Base-by-base conservation (phyloP, 2,329 filamentous ascomycete genomes). In the Penicillium thymicola region DNA sequence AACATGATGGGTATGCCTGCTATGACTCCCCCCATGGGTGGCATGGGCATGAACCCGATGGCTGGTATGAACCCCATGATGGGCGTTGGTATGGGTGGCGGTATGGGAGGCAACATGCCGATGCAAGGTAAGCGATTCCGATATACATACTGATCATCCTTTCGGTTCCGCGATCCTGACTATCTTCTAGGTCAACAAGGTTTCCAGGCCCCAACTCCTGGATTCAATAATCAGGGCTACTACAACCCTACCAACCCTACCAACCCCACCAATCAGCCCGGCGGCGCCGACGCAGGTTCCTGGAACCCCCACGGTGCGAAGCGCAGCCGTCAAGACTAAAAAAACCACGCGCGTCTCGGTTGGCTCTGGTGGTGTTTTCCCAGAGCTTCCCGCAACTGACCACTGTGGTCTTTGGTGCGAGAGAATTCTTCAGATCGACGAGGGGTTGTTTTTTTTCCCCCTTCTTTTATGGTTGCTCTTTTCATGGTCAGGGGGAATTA, bases 221-320 rank as follows among this genome's bases (percentile, higher is more conserved):
- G 45, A 25, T 66, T 66, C 30, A 32, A 32, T 45, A 65, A 64
- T 45, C 64, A 62, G 38, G 54, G 55, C 38, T 44, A 55, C 23
- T 37, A 30, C 34, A 51, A 56, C 21, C 41, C 30, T 16, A 38
- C 37, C 75, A 51, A 56, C 21, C 41, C 30, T 11, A 47, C 37
- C 75, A 89, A 88, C 69, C 27, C 25, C 10, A 36, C 37, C 37
- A 50, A 38, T 4, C 49, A 51, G 40, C 13, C 28, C 2, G 16
- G 21, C 11, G 32, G 45, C 32, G 77, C 77, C 42, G 80, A 85
- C 5, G 41, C 14, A 56, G 86, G 87, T 54, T 85, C 85, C 74
- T 89, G 89, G 80, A 93, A 93, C 67, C 90, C 90, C 6, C 90
- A 93, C 65, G 89, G 89, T 30, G 86, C 87, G 4, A 94, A 94